phyloP scores from a whole-genome alignment of 176 grass and related monocot genomes.

The Avena insularis region DNA sequence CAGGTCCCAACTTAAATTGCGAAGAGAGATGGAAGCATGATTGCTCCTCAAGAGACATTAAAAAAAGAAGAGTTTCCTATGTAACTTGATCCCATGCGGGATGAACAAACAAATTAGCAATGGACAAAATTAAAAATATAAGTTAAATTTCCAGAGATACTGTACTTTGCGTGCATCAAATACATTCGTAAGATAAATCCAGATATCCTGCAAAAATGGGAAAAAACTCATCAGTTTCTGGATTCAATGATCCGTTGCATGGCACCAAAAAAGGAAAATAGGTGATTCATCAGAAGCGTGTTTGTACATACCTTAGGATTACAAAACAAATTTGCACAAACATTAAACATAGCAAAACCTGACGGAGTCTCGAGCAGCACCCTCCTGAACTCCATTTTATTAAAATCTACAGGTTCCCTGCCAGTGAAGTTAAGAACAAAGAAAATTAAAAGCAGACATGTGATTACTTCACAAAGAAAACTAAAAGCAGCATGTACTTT shows the following conservation, averaged over 20 bases:
- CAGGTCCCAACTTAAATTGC: neutral
- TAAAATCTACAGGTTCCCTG: neutral
- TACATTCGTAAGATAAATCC: neutral
- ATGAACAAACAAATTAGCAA: neutral
- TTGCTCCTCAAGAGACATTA: neutral
- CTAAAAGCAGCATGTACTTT: too few species aligned
- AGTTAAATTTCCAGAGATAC: neutral
- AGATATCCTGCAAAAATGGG: neutral
- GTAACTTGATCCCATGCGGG: neutral
- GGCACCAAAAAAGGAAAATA: too few species aligned
- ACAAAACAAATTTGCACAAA: neutral
- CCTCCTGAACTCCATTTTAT: neutral
- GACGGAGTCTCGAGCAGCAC: neutral
- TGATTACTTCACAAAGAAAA: too few species aligned
- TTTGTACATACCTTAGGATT: neutral
- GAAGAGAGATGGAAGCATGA: neutral
- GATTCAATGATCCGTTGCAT: too few species aligned
- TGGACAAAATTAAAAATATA: neutral
- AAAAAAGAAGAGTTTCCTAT: neutral
- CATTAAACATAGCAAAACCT: constrained; percentile 30
- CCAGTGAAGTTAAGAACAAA: neutral
- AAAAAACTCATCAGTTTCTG: too few species aligned
- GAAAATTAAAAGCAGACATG: neutral
- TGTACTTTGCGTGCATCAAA: neutral
- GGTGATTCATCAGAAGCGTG: too few species aligned